Conservation (phyloP, 139 green algal species). For the Micractinium conductrix region DNA sequence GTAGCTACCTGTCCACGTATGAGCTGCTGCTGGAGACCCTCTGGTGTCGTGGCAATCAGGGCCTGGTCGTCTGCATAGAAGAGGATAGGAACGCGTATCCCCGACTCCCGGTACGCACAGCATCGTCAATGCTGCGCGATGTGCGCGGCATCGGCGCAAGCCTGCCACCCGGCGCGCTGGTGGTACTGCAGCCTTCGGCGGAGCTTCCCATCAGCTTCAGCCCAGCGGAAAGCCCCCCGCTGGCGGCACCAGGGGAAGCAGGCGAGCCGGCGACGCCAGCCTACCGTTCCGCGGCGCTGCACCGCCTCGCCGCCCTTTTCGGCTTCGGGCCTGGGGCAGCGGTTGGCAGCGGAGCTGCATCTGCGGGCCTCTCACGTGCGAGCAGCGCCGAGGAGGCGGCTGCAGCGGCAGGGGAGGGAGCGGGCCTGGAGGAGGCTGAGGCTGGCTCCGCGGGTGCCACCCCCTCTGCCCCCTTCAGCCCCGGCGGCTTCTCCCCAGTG, state of each 20-base stretch:
- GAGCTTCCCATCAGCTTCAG: neutral
- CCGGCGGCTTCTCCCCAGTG: no score
- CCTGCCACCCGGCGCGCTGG: neutral
- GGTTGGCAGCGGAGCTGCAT: neutral
- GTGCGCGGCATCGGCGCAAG: neutral
- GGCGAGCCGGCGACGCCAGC: neutral
- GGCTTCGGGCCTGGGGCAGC: neutral
- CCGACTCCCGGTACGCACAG: no score
- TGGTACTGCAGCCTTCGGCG: neutral
- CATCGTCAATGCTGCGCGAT: neutral
- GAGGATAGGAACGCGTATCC: no score
- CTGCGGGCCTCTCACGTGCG: no score
- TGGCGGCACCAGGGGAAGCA: neutral
- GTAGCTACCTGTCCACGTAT: no score
- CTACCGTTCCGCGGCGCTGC: conserved; percentile 20
- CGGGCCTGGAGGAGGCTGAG: neutral
- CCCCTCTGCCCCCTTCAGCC: neutral
- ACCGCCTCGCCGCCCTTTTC: conserved; percentile 24
- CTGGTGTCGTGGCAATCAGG: no score
- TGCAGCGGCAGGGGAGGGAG: neutral
- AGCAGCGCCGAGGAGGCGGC: no score
- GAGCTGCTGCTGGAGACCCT: no score
- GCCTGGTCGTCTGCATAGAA: no score
- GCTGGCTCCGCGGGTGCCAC: neutral
- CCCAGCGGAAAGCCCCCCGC: neutral